phyloP scores from a whole-genome alignment of 306 rosid genomes.

The Cucumis melo region DNA sequence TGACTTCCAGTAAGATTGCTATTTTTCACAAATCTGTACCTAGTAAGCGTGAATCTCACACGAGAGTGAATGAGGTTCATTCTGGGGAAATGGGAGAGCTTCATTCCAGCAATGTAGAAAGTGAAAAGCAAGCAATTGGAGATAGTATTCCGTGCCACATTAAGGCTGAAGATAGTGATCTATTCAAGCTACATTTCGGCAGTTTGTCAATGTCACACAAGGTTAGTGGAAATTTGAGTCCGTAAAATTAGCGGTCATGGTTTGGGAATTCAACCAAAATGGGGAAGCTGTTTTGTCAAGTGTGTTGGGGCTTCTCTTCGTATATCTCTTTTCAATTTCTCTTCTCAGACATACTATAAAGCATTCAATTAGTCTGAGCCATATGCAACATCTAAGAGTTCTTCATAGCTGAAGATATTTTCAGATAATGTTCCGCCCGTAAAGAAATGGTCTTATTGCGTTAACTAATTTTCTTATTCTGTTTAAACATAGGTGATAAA shows the following conservation, averaged over 20 bases:
- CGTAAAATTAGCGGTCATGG: not conserved
- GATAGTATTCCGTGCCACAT: slow-evolving; percentile 11
- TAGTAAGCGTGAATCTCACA: not conserved
- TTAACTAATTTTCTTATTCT: not conserved
- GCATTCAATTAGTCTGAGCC: not conserved
- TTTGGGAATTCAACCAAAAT: not conserved
- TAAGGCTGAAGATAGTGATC: slow-evolving; percentile 27
- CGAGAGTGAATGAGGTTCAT: slow-evolving; percentile 16
- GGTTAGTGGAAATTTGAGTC: slow-evolving; percentile 29
- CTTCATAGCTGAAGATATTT: not conserved
- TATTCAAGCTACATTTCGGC: slow-evolving; percentile 55
- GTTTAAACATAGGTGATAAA: not conserved
- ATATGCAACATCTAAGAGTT: not conserved
- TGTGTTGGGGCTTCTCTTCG: not conserved
- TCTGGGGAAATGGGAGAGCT: slow-evolving; percentile 1
- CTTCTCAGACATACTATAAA: not conserved
- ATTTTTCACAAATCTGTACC: not conserved
- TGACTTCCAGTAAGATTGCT: not conserved
- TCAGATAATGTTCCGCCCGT: not conserved
- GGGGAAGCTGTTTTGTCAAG: not conserved
- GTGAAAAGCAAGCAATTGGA: slow-evolving; percentile 15
- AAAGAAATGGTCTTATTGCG: not conserved
- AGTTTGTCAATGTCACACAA: slow-evolving; percentile 39
- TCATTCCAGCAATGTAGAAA: slow-evolving; percentile 17
- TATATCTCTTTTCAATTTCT: not conserved